These are phyloP conservation scores for Sporisorium iseilematis-ciliati DNA, from an alignment of 1,284 basidiomycete genomes.

Conservation along the genomic window DNA sequence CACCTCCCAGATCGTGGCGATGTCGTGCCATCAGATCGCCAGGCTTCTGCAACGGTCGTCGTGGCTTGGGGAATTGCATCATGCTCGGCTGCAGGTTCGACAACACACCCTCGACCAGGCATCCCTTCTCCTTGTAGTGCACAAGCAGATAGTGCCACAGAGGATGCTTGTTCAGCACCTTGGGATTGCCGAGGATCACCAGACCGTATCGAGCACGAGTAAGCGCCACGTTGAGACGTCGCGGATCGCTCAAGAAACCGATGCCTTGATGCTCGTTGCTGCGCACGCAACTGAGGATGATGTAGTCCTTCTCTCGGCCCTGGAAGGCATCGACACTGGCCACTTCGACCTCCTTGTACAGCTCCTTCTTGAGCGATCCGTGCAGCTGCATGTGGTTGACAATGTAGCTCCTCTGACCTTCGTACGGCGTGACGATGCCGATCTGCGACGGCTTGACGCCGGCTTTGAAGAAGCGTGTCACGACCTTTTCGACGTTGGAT, in stretches of 20 bases:
- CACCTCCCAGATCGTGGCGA: constrained; percentile 43
- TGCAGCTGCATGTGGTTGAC: constrained; percentile 99
- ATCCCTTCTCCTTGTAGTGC: constrained; percentile 96
- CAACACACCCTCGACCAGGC: constrained; percentile 94
- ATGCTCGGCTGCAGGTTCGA: constrained; percentile 96
- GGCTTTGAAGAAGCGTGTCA: constrained; percentile 99
- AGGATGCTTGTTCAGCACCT: constrained; percentile 89
- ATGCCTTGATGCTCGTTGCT: constrained; percentile 99
- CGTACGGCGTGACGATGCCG: constrained; percentile 98
- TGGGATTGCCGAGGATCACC: constrained; percentile 97
- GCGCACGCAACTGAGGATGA: constrained; percentile 97
- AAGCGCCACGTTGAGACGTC: constrained; percentile 94
- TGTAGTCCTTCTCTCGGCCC: constrained; percentile 99
- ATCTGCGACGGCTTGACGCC: constrained; percentile 95
- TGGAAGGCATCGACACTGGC: constrained; percentile 99
- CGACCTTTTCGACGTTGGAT: constrained; percentile 98
- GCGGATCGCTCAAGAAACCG: constrained; percentile 97
- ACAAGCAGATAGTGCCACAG: constrained; percentile 98
- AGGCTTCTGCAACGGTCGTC: constrained; percentile 62
- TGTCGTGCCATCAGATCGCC: constrained; percentile 64
- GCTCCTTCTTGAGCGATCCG: constrained; percentile 95
- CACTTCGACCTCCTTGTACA: constrained; percentile 99
- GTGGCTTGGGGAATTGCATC: constrained; percentile 83
- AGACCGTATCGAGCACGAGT: constrained; percentile 98
- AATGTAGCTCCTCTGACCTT: constrained; percentile 98